phyloP scores from a whole-genome alignment of 495 filamentous ascomycete species.

The Lasiosphaeria ovina region DNA sequence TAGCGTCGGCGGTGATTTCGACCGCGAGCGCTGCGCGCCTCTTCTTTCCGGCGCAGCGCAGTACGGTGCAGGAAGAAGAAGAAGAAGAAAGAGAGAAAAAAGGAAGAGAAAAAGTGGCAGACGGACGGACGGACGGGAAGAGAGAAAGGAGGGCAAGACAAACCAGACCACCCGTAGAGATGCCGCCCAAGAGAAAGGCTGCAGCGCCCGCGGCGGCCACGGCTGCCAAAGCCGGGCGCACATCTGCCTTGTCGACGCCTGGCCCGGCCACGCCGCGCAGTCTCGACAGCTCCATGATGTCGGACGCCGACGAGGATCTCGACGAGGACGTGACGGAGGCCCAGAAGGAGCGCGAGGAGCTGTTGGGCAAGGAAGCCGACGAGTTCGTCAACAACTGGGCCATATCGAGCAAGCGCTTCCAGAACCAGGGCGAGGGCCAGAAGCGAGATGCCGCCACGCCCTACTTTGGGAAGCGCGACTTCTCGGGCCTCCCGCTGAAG shows the following conservation, averaged over 20 bases:
- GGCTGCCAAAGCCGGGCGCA: constrained; percentile 51
- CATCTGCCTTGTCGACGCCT: constrained; percentile 65
- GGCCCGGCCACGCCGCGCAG: constrained; percentile 64
- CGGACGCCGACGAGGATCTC: constrained; percentile 57
- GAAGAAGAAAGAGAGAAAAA: background rate
- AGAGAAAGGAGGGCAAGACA: background rate
- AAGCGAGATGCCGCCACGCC: constrained; percentile 45
- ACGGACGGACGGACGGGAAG: background rate
- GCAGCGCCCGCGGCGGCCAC: constrained; percentile 52
- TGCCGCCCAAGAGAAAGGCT: constrained; percentile 78
- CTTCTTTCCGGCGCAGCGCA: no score
- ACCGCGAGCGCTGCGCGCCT: no score
- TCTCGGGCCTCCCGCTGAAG: constrained; percentile 77
- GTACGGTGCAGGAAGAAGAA: no score
- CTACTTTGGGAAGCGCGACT: constrained; percentile 60
- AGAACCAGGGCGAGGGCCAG: constrained; percentile 26
- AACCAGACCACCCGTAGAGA: constrained; percentile 31
- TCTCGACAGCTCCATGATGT: constrained; percentile 56
- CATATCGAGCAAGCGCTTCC: constrained; percentile 50
- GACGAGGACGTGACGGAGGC: constrained; percentile 66
- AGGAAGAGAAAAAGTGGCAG: background rate
- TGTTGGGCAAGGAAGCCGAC: constrained; percentile 60
- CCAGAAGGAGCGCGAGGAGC: constrained; percentile 49
- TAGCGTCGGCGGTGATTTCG: no score
- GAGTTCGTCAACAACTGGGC: constrained; percentile 51